Evolutionary conservation across 352 stramenopile species (phyloP).

Genomic region (Phytophthora citricola): DNA sequence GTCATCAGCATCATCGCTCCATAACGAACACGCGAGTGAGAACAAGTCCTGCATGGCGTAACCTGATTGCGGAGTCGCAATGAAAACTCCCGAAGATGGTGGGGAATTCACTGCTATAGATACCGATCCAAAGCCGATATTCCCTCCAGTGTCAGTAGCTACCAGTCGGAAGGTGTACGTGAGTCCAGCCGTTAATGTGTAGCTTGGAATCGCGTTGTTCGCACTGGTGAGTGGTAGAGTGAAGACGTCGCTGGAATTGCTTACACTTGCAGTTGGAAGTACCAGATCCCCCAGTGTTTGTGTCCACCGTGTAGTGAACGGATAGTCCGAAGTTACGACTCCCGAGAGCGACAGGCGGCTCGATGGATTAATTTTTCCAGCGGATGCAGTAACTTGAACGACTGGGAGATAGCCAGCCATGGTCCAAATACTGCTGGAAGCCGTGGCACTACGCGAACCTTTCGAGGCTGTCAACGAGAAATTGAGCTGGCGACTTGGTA

Average conservation of each 20-base stretch:
- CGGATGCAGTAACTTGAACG: constrained; percentile 37
- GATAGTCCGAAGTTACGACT: constrained; percentile 64
- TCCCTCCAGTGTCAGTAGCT: constrained; percentile 59
- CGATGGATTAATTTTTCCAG: constrained; percentile 57
- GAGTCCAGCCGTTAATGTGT: constrained; percentile 64
- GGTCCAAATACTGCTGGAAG: constrained; percentile 56
- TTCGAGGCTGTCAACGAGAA: constrained; percentile 63
- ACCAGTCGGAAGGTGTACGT: constrained; percentile 73
- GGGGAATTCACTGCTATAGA: constrained; percentile 66
- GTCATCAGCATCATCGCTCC: constrained; percentile 67
- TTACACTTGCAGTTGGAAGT: constrained; percentile 30
- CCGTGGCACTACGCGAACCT: constrained; percentile 16
- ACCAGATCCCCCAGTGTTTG: constrained; percentile 68
- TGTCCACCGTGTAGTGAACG: constrained; percentile 58
- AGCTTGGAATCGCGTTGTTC: constrained; percentile 61
- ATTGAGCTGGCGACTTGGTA: constrained; percentile 41
- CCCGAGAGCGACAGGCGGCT: constrained; percentile 45
- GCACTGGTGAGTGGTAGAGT: constrained; percentile 57
- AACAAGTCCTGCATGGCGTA: constrained; percentile 67
- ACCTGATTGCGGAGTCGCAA: constrained; percentile 49
- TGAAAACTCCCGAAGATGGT: constrained; percentile 59
- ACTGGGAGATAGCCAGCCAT: constrained; percentile 51
- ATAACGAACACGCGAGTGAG: constrained; percentile 53
- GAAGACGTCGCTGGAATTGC: constrained; percentile 52
- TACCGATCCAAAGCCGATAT: constrained; percentile 58